These are phyloP conservation scores for Gigaspora rosea DNA, from an alignment of 192 early-diverging fungal genomes.

Conservation along the genomic window DNA sequence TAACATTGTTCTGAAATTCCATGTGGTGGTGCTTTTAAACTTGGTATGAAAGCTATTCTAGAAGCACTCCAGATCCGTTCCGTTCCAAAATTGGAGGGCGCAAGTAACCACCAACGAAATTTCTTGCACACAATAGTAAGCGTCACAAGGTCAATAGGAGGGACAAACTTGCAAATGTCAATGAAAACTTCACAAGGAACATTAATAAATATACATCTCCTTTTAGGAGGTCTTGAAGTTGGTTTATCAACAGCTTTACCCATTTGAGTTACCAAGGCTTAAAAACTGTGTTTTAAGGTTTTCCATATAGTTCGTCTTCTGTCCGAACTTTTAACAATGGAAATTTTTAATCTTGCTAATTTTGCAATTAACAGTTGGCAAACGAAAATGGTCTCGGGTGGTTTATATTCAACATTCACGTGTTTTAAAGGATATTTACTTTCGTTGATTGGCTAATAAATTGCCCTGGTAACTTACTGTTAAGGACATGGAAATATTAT, in stretches of 20 bases:
- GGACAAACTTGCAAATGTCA: conserved; percentile 14
- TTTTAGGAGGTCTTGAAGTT: neutral
- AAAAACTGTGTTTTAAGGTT: too few species aligned
- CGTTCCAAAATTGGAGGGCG: conserved; percentile 21
- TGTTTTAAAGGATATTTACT: too few species aligned
- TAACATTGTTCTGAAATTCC: conserved; percentile 20
- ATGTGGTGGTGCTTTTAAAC: neutral
- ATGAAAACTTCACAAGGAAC: conserved; percentile 21
- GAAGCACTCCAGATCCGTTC: conserved; percentile 9
- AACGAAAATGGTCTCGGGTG: too few species aligned
- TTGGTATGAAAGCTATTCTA: conserved; percentile 2
- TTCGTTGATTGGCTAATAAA: too few species aligned
- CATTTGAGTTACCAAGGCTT: neutral
- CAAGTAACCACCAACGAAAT: conserved; percentile 15
- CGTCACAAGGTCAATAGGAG: conserved; percentile 1
- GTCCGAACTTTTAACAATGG: too few species aligned
- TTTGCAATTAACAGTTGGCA: too few species aligned
- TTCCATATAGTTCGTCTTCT: too few species aligned
- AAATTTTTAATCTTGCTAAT: too few species aligned
- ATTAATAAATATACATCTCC: neutral
- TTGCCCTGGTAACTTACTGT: too few species aligned
- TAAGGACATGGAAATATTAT: too few species aligned
- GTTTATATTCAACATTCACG: too few species aligned
- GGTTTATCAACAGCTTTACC: neutral
- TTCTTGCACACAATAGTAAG: conserved; percentile 9